phyloP scores from a whole-genome alignment of 805 yeast genomes.

The Schwanniomyces polymorphus region DNA sequence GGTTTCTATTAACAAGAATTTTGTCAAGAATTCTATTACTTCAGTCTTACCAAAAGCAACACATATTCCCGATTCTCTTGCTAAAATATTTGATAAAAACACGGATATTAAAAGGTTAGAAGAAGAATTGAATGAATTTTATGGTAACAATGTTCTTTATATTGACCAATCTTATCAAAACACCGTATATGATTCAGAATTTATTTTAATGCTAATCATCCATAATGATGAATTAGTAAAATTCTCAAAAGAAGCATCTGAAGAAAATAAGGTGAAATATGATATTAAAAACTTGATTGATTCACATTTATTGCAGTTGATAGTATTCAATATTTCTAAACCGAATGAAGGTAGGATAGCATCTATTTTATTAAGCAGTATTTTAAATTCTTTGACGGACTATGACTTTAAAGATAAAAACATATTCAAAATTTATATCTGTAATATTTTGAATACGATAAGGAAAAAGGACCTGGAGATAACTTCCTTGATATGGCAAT shows the following conservation, averaged over 20 bases:
- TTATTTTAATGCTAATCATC: slow-evolving; percentile 58
- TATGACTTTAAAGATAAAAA: slow-evolving; percentile 54
- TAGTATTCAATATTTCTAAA: slow-evolving; percentile 48
- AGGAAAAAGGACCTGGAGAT: slow-evolving; percentile 15
- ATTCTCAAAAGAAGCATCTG: slow-evolving; percentile 23
- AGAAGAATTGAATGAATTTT: slow-evolving; percentile 27
- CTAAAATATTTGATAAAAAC: background rate
- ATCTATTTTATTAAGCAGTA: slow-evolving; percentile 42
- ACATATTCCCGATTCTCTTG: slow-evolving; percentile 7
- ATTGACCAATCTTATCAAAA: slow-evolving; percentile 20
- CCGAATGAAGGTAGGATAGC: slow-evolving; percentile 32
- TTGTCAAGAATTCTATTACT: slow-evolving; percentile 50
- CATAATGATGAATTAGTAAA: slow-evolving; percentile 65
- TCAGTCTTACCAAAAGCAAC: background rate
- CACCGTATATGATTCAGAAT: slow-evolving; percentile 65
- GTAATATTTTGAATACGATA: slow-evolving; percentile 44
- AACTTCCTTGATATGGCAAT: slow-evolving; percentile 52
- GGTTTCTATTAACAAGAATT: slow-evolving; percentile 50
- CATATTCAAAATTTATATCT: slow-evolving; percentile 53
- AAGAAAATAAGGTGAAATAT: slow-evolving; percentile 28
- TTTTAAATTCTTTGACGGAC: slow-evolving; percentile 42
- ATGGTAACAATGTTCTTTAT: slow-evolving; percentile 14
- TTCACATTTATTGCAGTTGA: slow-evolving; percentile 52
- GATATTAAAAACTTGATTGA: slow-evolving; percentile 60
- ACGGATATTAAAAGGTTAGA: slow-evolving; percentile 11